phyloP scores from a whole-genome alignment of 1,139 yeast genomes.

The Pichia sp. region DNA sequence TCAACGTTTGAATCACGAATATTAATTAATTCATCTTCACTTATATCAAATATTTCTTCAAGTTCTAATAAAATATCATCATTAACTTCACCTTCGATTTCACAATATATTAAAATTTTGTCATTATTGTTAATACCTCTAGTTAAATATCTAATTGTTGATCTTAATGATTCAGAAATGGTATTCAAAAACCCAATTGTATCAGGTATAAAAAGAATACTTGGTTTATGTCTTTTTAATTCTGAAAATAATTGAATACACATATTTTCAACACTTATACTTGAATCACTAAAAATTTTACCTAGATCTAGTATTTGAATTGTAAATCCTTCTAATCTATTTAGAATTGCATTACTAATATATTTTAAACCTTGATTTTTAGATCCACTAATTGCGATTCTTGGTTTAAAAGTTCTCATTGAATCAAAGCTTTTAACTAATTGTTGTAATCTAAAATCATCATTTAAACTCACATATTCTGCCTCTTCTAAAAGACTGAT shows the following conservation, averaged over 20 bases:
- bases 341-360: constrained; percentile 74
- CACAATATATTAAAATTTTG: constrained; percentile 68
- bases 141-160: constrained; percentile 66
- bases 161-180: constrained; percentile 61
- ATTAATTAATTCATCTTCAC: constrained; percentile 36
- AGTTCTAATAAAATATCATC: constrained; percentile 21
- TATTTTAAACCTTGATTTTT: constrained; percentile 89
- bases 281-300: constrained; percentile 69
- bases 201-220: constrained; percentile 79
- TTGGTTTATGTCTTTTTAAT: constrained; percentile 85
- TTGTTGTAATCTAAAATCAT: constrained; percentile 58
- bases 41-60: constrained; percentile 22
- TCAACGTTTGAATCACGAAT: constrained; percentile 40
- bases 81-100: constrained; percentile 44
- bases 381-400: constrained; percentile 65
- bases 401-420: constrained; percentile 76
- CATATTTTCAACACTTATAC: constrained; percentile 78
- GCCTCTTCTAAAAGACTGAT: constrained; percentile 65
- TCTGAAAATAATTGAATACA: constrained; percentile 82
- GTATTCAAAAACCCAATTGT: constrained; percentile 72
- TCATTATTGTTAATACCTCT: constrained; percentile 68
- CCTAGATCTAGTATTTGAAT: constrained; percentile 83
- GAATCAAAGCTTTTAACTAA: constrained; percentile 51
- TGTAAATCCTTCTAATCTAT: constrained; percentile 83
- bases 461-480: constrained; percentile 56